A percentile compares a stretch with the other conserved stretches of the same genome.
Evolutionary conservation across 2,329 filamentous ascomycete species (phyloP).

Genomic region (Aspergillus phoenicis): DNA sequence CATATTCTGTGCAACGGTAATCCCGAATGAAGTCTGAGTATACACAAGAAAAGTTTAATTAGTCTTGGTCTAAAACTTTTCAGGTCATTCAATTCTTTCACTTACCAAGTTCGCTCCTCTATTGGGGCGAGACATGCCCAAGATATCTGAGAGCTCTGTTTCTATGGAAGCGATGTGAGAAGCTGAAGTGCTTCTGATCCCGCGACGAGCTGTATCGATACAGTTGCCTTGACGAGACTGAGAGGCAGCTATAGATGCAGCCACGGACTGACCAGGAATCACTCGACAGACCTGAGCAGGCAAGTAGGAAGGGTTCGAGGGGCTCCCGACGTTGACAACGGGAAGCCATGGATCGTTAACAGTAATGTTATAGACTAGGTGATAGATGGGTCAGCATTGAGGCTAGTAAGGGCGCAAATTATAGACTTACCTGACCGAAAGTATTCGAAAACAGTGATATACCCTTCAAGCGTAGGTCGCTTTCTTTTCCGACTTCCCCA

Average conservation of each 20-base stretch:
- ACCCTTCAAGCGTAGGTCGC: slow-evolving; percentile 6
- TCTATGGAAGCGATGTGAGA: background rate
- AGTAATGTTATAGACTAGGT: slow-evolving; percentile 39
- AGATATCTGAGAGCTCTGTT: background rate
- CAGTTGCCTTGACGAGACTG: slow-evolving; percentile 5
- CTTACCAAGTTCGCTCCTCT: background rate
- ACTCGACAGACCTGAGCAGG: slow-evolving; percentile 67
- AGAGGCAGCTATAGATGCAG: slow-evolving; percentile 42
- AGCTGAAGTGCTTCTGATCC: background rate
- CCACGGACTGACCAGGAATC: slow-evolving; percentile 61
- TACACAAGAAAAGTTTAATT: background rate
- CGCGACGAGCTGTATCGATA: background rate
- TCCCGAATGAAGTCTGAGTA: background rate
- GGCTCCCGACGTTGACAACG: slow-evolving; percentile 65
- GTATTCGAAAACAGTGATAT: slow-evolving; percentile 25
- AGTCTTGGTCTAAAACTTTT: too few species aligned
- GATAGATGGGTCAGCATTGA: background rate
- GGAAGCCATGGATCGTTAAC: slow-evolving; percentile 47
- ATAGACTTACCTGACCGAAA: slow-evolving; percentile 22
- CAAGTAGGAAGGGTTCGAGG: slow-evolving; percentile 60
- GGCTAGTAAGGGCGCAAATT: background rate
- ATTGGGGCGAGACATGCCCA: background rate
- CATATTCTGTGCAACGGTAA: background rate
- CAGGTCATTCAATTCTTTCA: background rate
- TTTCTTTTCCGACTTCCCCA: background rate